phyloP scores from a whole-genome alignment of 495 filamentous ascomycete genomes.

The Clohesyomyces aquaticus region DNA sequence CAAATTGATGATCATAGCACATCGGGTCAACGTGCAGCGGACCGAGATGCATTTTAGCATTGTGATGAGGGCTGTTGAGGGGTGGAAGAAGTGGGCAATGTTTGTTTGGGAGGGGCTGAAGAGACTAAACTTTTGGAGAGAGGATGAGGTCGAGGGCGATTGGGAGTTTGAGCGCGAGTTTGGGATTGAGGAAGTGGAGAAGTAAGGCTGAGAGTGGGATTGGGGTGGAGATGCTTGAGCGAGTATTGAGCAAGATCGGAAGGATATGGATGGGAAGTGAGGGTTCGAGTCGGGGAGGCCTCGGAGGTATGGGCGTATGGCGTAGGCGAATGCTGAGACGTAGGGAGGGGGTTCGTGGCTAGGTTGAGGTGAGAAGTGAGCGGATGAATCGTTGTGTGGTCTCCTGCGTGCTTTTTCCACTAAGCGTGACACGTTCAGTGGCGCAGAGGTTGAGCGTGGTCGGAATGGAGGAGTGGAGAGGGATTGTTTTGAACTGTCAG shows the following conservation, averaged over 20 bases:
- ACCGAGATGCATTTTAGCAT: background rate
- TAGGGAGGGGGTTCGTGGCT: background rate
- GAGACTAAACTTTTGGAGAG: background rate
- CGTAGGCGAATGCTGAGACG: constrained; percentile 13
- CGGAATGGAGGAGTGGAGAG: no score
- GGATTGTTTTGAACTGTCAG: no score
- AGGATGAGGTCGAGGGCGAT: background rate
- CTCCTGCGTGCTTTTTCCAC: no score
- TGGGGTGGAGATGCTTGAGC: no score
- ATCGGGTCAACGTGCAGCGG: background rate
- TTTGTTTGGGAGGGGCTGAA: background rate
- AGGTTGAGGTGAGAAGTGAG: background rate
- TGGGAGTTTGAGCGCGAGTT: background rate
- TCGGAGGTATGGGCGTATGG: background rate
- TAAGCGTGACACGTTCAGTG: no score
- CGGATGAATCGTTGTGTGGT: no score
- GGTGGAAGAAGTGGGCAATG: background rate
- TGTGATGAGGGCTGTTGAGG: background rate
- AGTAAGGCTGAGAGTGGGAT: no score
- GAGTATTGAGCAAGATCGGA: background rate
- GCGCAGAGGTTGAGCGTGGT: no score
- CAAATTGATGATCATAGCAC: background rate
- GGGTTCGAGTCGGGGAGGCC: background rate
- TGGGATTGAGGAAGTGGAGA: background rate
- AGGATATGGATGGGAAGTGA: background rate